Evolutionary conservation across 768 basidiomycete genomes (phyloP).

Genomic region (Glaciozyma martinii): DNA sequence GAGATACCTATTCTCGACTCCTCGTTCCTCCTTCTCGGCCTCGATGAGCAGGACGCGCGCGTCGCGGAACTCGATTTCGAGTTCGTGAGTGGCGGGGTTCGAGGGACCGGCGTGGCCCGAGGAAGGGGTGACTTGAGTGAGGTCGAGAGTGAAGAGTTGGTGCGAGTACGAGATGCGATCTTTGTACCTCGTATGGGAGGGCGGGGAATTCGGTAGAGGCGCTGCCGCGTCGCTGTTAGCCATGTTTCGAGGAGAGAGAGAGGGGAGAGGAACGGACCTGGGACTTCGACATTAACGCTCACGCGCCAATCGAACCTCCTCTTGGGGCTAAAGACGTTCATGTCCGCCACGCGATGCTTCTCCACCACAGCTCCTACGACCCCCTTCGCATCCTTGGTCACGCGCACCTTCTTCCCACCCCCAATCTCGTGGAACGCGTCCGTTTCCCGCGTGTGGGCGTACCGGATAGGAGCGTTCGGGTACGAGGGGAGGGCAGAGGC

Average conservation of each 20-base stretch:
- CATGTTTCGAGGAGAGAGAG: background rate
- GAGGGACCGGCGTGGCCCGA: background rate
- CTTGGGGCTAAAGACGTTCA: slow-evolving; percentile 80
- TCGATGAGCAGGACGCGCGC: slow-evolving; percentile 61
- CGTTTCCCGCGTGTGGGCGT: slow-evolving; percentile 60
- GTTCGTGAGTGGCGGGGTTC: slow-evolving; percentile 53
- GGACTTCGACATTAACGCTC: slow-evolving; percentile 73
- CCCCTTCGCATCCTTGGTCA: slow-evolving; percentile 70
- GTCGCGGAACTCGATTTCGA: slow-evolving; percentile 75
- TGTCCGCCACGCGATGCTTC: slow-evolving; percentile 74
- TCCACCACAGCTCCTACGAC: slow-evolving; percentile 55
- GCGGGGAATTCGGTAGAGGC: slow-evolving; percentile 16
- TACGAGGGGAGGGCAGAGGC: slow-evolving; percentile 50
- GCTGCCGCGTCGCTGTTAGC: background rate
- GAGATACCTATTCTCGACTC: slow-evolving; percentile 66
- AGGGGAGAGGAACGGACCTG: background rate
- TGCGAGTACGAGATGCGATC: slow-evolving; percentile 88
- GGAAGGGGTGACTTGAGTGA: slow-evolving; percentile 65
- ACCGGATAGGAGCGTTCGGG: slow-evolving; percentile 53
- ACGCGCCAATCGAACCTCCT: slow-evolving; percentile 81
- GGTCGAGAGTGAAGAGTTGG: slow-evolving; percentile 84
- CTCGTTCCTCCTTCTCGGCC: slow-evolving; percentile 54
- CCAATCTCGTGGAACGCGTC: slow-evolving; percentile 39
- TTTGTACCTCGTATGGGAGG: slow-evolving; percentile 50
- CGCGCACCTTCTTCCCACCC: slow-evolving; percentile 54